Percentiles rank a stretch among this genome's conserved stretches.
Evolutionary conservation across 371 early-diverging fungal species (phyloP).

Genomic region (Homolaphlyctis polyrhiza): DNA sequence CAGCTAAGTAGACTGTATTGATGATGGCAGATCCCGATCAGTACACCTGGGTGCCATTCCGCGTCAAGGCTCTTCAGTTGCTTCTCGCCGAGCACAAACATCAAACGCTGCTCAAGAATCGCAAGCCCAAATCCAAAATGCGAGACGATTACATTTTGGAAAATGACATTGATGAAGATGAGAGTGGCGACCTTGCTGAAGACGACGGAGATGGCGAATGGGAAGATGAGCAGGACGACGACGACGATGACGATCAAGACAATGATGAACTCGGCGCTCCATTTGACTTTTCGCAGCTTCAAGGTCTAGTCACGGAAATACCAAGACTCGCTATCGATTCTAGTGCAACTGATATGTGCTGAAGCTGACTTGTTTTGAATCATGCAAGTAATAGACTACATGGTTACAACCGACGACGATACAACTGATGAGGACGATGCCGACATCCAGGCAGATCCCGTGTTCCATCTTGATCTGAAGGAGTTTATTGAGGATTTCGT

Average conservation of each 20-base stretch:
- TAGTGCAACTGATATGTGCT: too few relatives aligned
- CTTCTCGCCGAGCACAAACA: conserved; percentile 65
- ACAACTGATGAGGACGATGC: conserved; percentile 66
- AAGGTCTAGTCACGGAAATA: too few relatives aligned
- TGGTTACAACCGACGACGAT: conserved; percentile 13
- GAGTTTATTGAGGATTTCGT: neutral
- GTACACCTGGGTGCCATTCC: conserved; percentile 69
- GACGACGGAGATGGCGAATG: conserved; percentile 14
- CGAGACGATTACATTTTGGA: neutral
- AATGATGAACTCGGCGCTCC: conserved; percentile 13
- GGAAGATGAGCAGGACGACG: conserved; percentile 24
- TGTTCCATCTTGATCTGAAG: conserved; percentile 58
- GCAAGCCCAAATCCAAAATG: conserved; percentile 10
- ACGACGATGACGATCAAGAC: conserved; percentile 22
- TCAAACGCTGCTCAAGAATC: conserved; percentile 11
- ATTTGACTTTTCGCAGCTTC: conserved; percentile 5
- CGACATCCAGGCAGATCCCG: conserved; percentile 63
- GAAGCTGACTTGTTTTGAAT: too few relatives aligned
- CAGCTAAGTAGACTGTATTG: neutral
- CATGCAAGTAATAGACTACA: conserved; percentile 3
- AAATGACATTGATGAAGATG: neutral
- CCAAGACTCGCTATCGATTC: too few relatives aligned
- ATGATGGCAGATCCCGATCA: conserved; percentile 63
- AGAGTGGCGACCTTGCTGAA: conserved; percentile 1
- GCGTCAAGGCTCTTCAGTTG: conserved; percentile 77